Base-by-base conservation (phyloP, 495 filamentous ascomycete species). In the Aspergillus leporis region DNA sequence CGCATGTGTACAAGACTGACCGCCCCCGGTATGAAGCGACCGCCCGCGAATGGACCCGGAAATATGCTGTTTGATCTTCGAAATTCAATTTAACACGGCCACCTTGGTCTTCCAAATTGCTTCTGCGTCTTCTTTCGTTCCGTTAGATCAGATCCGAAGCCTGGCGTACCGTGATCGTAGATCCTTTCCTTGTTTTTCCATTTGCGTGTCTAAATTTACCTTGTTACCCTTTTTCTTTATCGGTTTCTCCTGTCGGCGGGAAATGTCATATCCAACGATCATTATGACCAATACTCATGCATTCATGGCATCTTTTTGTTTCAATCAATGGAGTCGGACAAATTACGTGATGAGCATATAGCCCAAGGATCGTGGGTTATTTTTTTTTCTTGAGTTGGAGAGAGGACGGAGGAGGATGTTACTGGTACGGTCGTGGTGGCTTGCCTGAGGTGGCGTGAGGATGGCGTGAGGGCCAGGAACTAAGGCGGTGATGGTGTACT, bases 1-100 rank as follows among this genome's bases (percentile, higher is more conserved):
- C 94, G 30, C 94, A 98, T 68, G 94, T 98, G 68, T 98, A 98
- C 89, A 98, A 98, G 90, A 97, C 94, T 53, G 95, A 98, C 74
- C 90, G 91, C 54, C 84, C 88, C 57, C 84, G 92, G 68, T 98
- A 98, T 76, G 95, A 98, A 80, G 89, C 92, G 56, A 97, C 93
- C 60, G 94, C 94, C 57, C 86, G 94, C 69, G 94, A 98, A 77
- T 98, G 95, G 94, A 98, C 94, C 57, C 85, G 93, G 73, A 98
- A 98, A 83, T 98, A 98, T 76, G 95, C 94, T 66, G 93, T 97
- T 58, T 80, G 71, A 78, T 70, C 56, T 67, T 64, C 66, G 67
- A 64, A 65, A 59, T 66, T 67, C 57, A 64, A 66, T 30, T 31
- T 58, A 53, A 38, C 61, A 66, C 66, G 61, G 61, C 63, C 62